Evolutionary conservation across 331 rosid genomes (phyloP).

Genomic region (Phaseolus coccineus): DNA sequence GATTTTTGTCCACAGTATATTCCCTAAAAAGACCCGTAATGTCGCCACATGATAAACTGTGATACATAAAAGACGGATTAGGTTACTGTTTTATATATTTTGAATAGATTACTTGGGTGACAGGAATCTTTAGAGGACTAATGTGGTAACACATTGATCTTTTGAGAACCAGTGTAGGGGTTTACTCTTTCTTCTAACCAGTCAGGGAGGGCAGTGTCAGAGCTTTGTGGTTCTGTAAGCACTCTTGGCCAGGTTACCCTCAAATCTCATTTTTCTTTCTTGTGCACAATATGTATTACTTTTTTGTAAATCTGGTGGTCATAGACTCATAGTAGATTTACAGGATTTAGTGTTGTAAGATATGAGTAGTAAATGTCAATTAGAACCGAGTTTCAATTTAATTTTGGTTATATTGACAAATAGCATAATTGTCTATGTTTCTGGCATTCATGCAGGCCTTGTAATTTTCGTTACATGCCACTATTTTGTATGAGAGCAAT

Average conservation of each 20-base stretch:
- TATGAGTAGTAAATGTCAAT: constrained; percentile 48
- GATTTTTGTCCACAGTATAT: neutral
- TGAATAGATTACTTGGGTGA: neutral
- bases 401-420: constrained; percentile 2
- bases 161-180: neutral
- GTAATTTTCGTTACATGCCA: neutral
- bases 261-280: constrained; percentile 29
- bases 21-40: neutral
- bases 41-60: neutral
- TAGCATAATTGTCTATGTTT: constrained; percentile 18
- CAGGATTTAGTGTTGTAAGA: constrained; percentile 51
- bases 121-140: neutral
- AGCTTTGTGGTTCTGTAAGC: constrained; percentile 50
- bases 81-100: neutral
- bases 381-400: constrained; percentile 30
- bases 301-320: constrained; percentile 47
- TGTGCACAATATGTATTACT: constrained; percentile 22
- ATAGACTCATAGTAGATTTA: constrained; percentile 31
- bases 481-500: neutral
- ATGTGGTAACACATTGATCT: neutral
- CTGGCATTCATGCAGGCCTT: constrained; percentile 8
- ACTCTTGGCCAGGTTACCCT: constrained; percentile 52
- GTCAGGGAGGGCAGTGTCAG: constrained; percentile 57
- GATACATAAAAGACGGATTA: neutral
- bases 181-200: constrained; percentile 33